Conservation (phyloP, 225 moss, liverwort and hornwort species). For the Rhytidiadelphus loreus region DNA sequence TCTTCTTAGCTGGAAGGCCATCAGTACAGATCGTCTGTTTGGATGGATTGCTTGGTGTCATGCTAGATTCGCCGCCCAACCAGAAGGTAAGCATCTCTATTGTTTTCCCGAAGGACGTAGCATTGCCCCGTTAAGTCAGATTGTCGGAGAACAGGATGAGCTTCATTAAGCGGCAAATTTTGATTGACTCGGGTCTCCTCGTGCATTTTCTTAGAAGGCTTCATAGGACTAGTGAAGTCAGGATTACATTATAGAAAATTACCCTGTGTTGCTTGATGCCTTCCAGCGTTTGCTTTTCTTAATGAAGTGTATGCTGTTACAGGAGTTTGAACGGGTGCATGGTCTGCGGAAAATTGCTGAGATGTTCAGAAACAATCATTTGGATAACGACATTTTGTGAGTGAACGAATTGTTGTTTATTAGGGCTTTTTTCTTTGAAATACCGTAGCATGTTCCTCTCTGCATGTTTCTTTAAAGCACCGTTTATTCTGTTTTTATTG, state of each 20-base stretch:
- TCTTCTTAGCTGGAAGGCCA: conserved; percentile 57
- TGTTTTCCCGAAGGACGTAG: not conserved
- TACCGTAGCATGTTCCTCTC: not conserved
- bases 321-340: conserved; percentile 85
- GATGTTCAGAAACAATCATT: conserved; percentile 52
- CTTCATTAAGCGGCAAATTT: not conserved
- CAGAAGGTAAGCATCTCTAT: conserved; percentile 55
- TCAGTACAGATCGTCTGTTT: conserved; percentile 62
- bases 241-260: not conserved
- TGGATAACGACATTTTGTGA: conserved; percentile 69
- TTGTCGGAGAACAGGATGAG: not conserved
- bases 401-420: not conserved
- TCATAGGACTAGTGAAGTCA: not conserved
- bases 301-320: not conserved
- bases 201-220: not conserved
- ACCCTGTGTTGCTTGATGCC: not conserved
- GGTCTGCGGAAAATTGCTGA: conserved; percentile 81
- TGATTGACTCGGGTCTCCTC: not conserved
- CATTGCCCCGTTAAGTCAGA: not conserved
- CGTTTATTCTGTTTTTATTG: not conserved
- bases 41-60: conserved; percentile 79
- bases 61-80: conserved; percentile 70
- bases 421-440: not conserved
- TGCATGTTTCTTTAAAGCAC: not conserved
- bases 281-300: not conserved